Percentiles rank a stretch among this genome's conserved stretches.
These are phyloP conservation scores for Coniochaeta pulveracea DNA, from an alignment of 2,329 filamentous ascomycete species.

Conservation along the genomic window DNA sequence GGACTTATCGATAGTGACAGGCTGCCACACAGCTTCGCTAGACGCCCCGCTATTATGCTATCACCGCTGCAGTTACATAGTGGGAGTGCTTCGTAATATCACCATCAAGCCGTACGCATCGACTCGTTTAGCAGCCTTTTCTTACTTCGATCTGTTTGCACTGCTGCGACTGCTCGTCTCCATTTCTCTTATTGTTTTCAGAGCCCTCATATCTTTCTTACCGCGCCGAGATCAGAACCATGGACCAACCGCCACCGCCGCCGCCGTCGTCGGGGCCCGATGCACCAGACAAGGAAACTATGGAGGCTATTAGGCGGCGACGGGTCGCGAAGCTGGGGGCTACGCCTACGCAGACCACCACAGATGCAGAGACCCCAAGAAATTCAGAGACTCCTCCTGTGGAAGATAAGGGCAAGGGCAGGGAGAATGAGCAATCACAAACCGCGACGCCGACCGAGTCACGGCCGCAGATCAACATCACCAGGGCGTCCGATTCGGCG, in stretches of 20 bases:
- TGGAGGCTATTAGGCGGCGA: slow-evolving; percentile 43
- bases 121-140: too few relatives aligned
- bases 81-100: too few relatives aligned
- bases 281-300: slow-evolving; percentile 46
- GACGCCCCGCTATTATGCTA: too few relatives aligned
- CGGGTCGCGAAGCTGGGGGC: slow-evolving; percentile 39
- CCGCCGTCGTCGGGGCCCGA: slow-evolving; percentile 27
- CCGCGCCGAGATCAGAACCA: slow-evolving; percentile 16
- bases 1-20: too few relatives aligned
- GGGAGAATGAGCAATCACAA: slow-evolving; percentile 3
- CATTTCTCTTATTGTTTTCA: too few relatives aligned
- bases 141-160: too few relatives aligned
- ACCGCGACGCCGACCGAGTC: slow-evolving; percentile 5
- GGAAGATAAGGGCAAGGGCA: not conserved
- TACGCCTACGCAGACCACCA: slow-evolving; percentile 14
- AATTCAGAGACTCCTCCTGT: slow-evolving; percentile 9
- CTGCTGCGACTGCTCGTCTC: too few relatives aligned
- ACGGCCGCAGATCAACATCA: slow-evolving; percentile 23
- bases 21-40: too few relatives aligned
- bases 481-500: slow-evolving; percentile 16
- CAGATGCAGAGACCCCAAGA: slow-evolving; percentile 8
- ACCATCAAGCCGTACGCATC: too few relatives aligned
- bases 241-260: slow-evolving; percentile 34
- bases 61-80: too few relatives aligned
- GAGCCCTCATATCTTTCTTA: too few relatives aligned